Percentiles rank a stretch among this genome's conserved stretches.
Conservation (phyloP, 345 rosid species). For the Mercurialis annua region DNA sequence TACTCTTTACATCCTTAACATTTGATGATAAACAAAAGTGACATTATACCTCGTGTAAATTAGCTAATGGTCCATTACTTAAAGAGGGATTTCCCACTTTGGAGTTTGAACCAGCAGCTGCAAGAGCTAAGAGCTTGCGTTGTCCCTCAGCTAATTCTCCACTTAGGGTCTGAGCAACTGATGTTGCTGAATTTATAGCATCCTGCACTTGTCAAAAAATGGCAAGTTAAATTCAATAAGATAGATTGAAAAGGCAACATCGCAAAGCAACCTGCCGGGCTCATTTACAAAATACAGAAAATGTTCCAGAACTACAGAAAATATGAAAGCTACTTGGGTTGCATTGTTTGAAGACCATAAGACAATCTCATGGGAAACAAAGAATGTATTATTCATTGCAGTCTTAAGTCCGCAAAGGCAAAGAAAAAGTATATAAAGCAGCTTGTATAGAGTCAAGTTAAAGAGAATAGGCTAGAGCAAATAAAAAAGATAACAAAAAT, state of each 20-base stretch:
- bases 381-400: no score
- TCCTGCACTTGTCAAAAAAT: constrained; percentile 49
- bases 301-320: background rate
- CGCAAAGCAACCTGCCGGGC: background rate
- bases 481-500: background rate
- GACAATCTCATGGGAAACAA: no score
- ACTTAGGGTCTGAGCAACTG: constrained; percentile 59
- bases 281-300: background rate
- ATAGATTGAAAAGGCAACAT: background rate
- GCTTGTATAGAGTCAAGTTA: background rate
- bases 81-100: constrained; percentile 42
- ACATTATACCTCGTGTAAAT: constrained; percentile 61
- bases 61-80: constrained; percentile 64
- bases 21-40: background rate
- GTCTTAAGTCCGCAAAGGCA: background rate
- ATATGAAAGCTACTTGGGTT: background rate
- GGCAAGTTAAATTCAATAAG: background rate
- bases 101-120: constrained; percentile 62
- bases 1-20: background rate
- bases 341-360: no score
- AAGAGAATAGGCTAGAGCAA: background rate
- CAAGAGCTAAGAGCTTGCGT: constrained; percentile 60
- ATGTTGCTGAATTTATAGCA: constrained; percentile 64
- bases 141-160: constrained; percentile 84
- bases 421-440: background rate